Evolutionary conservation across 1,284 basidiomycete genomes (phyloP), one percentile per base, ranked within the genome.

Genomic region (Phenoliferia sp.): DNA sequence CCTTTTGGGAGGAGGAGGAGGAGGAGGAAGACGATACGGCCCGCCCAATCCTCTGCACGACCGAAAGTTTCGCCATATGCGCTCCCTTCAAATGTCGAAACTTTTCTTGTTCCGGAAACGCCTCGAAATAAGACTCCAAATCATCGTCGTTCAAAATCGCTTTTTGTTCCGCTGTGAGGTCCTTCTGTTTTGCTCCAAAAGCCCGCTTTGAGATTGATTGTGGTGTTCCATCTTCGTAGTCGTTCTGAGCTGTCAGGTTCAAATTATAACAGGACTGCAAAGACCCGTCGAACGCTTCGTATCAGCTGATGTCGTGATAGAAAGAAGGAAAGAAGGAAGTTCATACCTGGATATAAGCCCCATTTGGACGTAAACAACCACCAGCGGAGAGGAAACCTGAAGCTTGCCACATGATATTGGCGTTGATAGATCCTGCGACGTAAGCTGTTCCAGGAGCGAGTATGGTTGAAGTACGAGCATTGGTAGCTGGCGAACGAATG

Each of bases 341-440:
- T n/a, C n/a, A n/a, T 26, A 52, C 48, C 48, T 22, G 5, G 48
- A 52, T 52, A 5, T 7, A n/a, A 19, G 22, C 5, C 19, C 48
- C 48, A 22, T 52, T 22, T 5, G 48, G 48, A 19, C 5, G 5
- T 26, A 19, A 16, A 31, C 54, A 56, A 3, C 54, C 54, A 64
- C 22, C 64, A 17, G 15, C 68, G 7, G 48, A 9, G 1, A 74
- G 39, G 4, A 16, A 2, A 1, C 73, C 73, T 6, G 67, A 69
- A 3, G 67, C 65, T 34, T 74, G 73, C 71, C 71, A 74, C 35
- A 60, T 56, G 7, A 67, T 33, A 32, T 29, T 69, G 2, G 63
- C 7, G 48, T 62, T 66, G 65, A 74, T 62, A 1, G 33, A 52
- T 22, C 69, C 73, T 4, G 59, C 26, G 50, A 64, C 62, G 44